Evolutionary conservation across 2,329 filamentous ascomycete species (phyloP).

Genomic region (Exserohilum turcica): DNA sequence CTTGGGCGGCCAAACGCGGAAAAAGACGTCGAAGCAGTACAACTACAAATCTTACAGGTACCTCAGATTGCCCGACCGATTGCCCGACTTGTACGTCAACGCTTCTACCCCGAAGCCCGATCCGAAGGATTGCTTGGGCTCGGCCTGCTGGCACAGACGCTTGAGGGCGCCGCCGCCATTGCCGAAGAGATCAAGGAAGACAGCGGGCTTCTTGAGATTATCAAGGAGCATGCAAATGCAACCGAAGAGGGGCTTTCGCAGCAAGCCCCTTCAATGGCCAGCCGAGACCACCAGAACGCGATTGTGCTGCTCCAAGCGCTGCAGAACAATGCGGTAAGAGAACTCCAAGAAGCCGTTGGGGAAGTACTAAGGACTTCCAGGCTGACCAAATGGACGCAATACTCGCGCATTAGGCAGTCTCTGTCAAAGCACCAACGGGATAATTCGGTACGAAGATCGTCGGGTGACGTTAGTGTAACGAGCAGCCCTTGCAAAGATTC

Average conservation of each 20-base stretch:
- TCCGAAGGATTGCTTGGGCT: slow-evolving; percentile 45
- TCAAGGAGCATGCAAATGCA: slow-evolving; percentile 41
- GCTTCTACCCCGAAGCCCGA: slow-evolving; percentile 44
- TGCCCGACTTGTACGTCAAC: slow-evolving; percentile 40
- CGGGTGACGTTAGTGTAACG: slow-evolving; percentile 6
- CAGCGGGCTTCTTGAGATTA: slow-evolving; percentile 34
- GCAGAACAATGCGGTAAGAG: slow-evolving; percentile 40
- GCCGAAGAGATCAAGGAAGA: slow-evolving; percentile 38
- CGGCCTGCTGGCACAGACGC: slow-evolving; percentile 41
- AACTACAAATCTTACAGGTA: slow-evolving; percentile 34
- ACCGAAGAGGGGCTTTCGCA: slow-evolving; percentile 31
- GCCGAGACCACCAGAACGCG: slow-evolving; percentile 44
- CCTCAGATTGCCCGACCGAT: slow-evolving; percentile 39
- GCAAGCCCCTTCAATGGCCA: slow-evolving; percentile 26
- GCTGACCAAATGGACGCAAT: slow-evolving; percentile 27
- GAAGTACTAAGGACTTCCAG: slow-evolving; percentile 24
- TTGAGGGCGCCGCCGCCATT: slow-evolving; percentile 35
- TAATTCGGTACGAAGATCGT: slow-evolving; percentile 27
- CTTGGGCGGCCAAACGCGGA: slow-evolving; percentile 27
- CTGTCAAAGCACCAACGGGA: slow-evolving; percentile 29
- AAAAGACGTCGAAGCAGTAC: slow-evolving; percentile 30
- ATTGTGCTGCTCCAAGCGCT: slow-evolving; percentile 44
- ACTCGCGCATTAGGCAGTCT: slow-evolving; percentile 29
- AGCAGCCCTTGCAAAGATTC: slow-evolving; percentile 10
- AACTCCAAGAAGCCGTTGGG: slow-evolving; percentile 10